Evolutionary conservation across 257 asterid genomes (phyloP).

Genomic region (Fraxinus pennsylvanica): DNA sequence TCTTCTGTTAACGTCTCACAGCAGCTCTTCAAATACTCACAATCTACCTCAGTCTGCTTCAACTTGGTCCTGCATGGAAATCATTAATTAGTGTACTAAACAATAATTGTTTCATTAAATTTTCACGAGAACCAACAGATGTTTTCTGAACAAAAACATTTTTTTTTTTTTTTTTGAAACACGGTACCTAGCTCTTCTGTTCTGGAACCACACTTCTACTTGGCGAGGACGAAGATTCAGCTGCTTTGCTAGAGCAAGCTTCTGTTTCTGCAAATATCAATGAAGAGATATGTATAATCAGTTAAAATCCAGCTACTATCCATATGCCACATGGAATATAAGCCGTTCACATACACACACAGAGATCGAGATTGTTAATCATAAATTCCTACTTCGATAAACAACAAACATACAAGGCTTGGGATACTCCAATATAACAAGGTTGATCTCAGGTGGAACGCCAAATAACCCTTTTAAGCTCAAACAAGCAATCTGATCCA

Average conservation of each 20-base stretch:
- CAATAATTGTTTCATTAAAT: constrained; percentile 31
- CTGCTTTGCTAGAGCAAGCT: constrained; percentile 73
- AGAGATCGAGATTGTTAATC: too few species aligned
- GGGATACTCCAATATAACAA: too few species aligned
- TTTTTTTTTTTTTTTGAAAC: too few species aligned
- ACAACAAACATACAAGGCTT: too few species aligned
- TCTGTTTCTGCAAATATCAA: constrained; percentile 59
- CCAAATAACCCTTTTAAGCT: too few species aligned
- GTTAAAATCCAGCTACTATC: not conserved
- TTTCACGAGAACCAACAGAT: constrained; percentile 26
- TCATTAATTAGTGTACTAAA: constrained; percentile 3
- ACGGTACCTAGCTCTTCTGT: constrained; percentile 86
- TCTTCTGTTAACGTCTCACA: constrained; percentile 86
- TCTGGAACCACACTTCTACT: constrained; percentile 96
- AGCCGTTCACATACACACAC: too few species aligned
- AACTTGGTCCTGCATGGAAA: constrained; percentile 61
- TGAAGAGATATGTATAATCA: not conserved
- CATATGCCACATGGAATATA: too few species aligned
- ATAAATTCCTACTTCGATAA: too few species aligned
- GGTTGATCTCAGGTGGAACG: too few species aligned
- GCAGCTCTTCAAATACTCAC: constrained; percentile 87
- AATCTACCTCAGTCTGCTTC: constrained; percentile 96
- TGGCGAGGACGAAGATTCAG: constrained; percentile 88
- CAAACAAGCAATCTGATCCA: too few species aligned
- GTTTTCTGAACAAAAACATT: not conserved